Evolutionary conservation across 2,329 filamentous ascomycete species (phyloP), one percentile per base, ranked within the genome.

Genomic region (Pseudohalonectria lignicola): DNA sequence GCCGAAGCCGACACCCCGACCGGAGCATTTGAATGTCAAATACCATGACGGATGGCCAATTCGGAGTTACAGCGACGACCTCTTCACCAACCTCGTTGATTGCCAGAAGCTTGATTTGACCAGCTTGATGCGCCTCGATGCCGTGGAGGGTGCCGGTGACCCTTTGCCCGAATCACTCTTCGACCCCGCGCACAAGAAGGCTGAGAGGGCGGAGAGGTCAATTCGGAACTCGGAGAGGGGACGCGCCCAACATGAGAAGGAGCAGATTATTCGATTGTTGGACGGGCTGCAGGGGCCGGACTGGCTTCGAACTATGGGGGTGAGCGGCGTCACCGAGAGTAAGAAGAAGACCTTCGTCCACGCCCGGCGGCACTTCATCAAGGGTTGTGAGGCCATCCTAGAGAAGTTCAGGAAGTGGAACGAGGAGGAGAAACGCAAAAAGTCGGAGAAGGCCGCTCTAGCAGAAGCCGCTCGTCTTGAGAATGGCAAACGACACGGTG

Each of bases 281-380:
- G 86, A 92, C 39, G 86, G 86, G 15, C 70, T 98, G 1, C 82
- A 86, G 54, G 85, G 90, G 3, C 86, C 84, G 41, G 92, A 96
- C 58, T 98, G 92, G 92, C 67, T 95, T 40, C 80, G 84, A 43
- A 75, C 88, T 4, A 87, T 98, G 78, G 92, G 90, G 19, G 82
- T 96, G 25, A 90, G 79, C 45, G 86, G 75, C 16, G 64, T 93
- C 28, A 93, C 86, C 0, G 88, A 95, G 52, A 78, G 77, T 17
- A 85, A 86, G 52, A 90, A 86, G 60, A 92, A 83, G 56, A 74
- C 81, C 21, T 95, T 86, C 57, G 86, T 94, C 57, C 79, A 82
- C 3, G 92, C 92, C 43, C 76, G 92, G 20, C 72, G 80, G 43
- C 79, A 90, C 55, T 94, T 95, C 54, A 82, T 95, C 49, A 74